These are phyloP conservation scores for Suillus discolor DNA, from an alignment of 768 basidiomycete genomes.

Conservation along the genomic window DNA sequence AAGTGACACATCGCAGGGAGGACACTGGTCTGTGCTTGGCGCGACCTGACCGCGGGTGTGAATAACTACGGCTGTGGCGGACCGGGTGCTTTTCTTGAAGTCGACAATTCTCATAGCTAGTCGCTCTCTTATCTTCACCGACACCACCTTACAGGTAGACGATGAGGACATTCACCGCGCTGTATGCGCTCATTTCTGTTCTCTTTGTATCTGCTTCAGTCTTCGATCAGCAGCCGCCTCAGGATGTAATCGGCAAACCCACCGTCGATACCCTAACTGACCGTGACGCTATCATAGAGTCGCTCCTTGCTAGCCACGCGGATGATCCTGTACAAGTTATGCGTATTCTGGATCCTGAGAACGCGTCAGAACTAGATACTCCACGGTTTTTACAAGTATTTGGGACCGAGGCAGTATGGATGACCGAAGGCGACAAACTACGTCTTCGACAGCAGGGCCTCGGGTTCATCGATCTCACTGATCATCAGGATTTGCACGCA, in stretches of 20 bases:
- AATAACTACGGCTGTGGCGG: not conserved
- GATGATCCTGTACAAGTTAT: conserved; percentile 21
- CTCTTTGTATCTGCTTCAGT: not conserved
- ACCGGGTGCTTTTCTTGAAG: too few relatives aligned
- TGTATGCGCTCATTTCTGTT: not conserved
- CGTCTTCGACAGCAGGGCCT: conserved; percentile 15
- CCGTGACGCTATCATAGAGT: conserved; percentile 8
- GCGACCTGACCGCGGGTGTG: not conserved
- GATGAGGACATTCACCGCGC: not conserved
- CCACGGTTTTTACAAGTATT: conserved; percentile 20
- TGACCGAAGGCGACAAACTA: conserved; percentile 23
- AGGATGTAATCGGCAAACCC: not conserved
- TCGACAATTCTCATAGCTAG: not conserved
- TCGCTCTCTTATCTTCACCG: not conserved
- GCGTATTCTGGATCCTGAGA: conserved; percentile 16
- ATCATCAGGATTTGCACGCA: conserved; percentile 7
- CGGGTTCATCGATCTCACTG: conserved; percentile 18
- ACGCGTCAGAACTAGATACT: conserved; percentile 19
- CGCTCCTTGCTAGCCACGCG: conserved; percentile 15
- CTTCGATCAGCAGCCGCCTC: not conserved
- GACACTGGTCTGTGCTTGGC: not conserved
- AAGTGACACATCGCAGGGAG: not conserved
- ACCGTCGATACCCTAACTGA: not conserved
- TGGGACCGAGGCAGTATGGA: conserved; percentile 17
- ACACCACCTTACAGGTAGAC: not conserved